Evolutionary conservation across 1,284 basidiomycete species (phyloP), one percentile per base, ranked within the genome.

Genomic region (Apiotrichum montevideense): DNA sequence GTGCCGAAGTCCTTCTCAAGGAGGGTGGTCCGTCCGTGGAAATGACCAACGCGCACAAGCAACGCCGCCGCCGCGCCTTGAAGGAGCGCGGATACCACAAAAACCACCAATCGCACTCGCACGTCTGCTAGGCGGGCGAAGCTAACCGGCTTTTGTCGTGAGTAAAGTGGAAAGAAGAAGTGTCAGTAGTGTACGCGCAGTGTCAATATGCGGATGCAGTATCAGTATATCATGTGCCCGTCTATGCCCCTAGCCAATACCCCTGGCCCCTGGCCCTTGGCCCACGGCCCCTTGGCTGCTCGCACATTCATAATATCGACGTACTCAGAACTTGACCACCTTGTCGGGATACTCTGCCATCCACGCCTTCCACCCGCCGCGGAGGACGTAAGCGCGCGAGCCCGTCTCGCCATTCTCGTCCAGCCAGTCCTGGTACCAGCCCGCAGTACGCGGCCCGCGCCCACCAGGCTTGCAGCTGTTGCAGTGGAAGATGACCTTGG

Each of bases 401-500:
- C 9, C 41, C 10, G 47, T 55, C 42, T 47, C 49, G 14, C 48
- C 57, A 34, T 58, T n/a, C 8, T 51, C 62, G 54, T 69, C 63
- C 15, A 73, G 57, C 15, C 54, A 60, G 57, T 71, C 72, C 54
- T 73, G 72, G 52, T 69, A 71, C 71, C 72, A 75, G 0, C 61
- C 70, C 1, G 73, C 72, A 29, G 64, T 63, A 35, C 70, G 65
- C 3, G 66, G 71, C 0, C 73, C 73, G 5, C 73, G 67, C 1
- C 69, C 71, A 2, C 57, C 60, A 6, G 65, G 64, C n/a, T 15
- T 48, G 52, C 60, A 62, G 39, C 63, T 65, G 39, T 66, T 65
- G 58, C 73, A 75, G 63, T 75, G 73, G 57, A 75, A 73, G 51
- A 73, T 61, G 49, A 75, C 69, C 34, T 49, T 51, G 14, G 62